Percentiles rank a stretch among this genome's conserved stretches.
phyloP scores from a whole-genome alignment of 2,329 filamentous ascomycete genomes.

The Alternaria burnsii region DNA sequence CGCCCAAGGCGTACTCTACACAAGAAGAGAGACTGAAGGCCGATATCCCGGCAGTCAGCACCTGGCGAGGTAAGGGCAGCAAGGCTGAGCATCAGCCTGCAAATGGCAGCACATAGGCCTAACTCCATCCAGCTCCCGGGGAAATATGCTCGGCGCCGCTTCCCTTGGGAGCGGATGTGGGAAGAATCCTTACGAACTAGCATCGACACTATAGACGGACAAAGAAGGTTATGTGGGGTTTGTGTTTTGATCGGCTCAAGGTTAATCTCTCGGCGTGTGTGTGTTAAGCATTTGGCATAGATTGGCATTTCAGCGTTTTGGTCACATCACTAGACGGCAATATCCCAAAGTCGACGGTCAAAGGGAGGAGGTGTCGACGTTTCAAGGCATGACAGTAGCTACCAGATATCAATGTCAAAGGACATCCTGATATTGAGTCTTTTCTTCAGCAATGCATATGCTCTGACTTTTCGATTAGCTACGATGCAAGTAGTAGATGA shows the following conservation, averaged over 20 bases:
- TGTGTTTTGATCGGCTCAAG: conserved; percentile 1
- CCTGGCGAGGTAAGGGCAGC: conserved; percentile 92
- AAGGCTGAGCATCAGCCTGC: conserved; percentile 81
- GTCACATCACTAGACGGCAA: conserved; percentile 20
- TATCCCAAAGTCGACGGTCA: conserved; percentile 3
- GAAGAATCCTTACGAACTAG: conserved; percentile 8
- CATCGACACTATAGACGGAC: conserved; percentile 4
- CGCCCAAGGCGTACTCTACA: conserved; percentile 91
- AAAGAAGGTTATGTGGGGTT: not conserved
- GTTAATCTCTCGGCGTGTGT: conserved; percentile 10
- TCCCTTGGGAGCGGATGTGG: conserved; percentile 14
- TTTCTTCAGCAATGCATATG: not conserved
- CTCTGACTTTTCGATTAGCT: not conserved
- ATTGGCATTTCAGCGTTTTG: conserved; percentile 17
- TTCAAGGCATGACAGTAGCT: conserved; percentile 1
- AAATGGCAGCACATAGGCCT: conserved; percentile 34
- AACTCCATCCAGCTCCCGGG: conserved; percentile 24
- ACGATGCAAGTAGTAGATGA: not conserved
- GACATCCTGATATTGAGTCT: not conserved
- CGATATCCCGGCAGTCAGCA: conserved; percentile 94
- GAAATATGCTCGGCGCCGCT: conserved; percentile 8
- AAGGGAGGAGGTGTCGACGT: conserved; percentile 3
- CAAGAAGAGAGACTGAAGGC: conserved; percentile 88
- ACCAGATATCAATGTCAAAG: conserved; percentile 4
- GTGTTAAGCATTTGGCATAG: conserved; percentile 13